phyloP scores from a whole-genome alignment of 441 rosid species.

The Cnidoscolus chayamansa region DNA sequence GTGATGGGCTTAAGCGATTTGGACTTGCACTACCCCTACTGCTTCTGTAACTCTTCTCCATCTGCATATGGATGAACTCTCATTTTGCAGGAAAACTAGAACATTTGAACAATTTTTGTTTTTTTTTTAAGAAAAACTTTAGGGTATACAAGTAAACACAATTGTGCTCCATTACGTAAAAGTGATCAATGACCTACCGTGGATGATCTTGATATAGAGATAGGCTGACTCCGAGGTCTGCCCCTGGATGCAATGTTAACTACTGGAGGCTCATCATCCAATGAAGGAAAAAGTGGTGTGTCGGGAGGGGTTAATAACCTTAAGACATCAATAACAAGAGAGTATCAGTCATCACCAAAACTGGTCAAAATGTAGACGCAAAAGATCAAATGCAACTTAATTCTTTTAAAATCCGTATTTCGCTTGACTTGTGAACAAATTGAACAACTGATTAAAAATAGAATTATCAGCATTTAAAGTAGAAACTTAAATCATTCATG shows the following conservation, averaged over 20 bases:
- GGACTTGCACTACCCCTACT: constrained; percentile 98
- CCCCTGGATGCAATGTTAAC: constrained; percentile 64
- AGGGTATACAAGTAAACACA: background rate
- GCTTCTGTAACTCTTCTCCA: constrained; percentile 92
- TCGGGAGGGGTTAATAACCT: constrained; percentile 99
- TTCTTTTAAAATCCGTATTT: background rate
- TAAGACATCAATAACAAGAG: constrained; percentile 34
- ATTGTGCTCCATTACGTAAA: constrained; percentile 9
- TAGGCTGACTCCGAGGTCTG: constrained; percentile 84
- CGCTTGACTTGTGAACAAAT: constrained; percentile 4
- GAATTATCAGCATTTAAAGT: constrained; percentile 9
- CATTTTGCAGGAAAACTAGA: constrained; percentile 12
- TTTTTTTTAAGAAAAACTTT: background rate
- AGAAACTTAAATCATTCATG: background rate
- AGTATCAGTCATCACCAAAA: constrained; percentile 35
- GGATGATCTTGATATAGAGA: constrained; percentile 89
- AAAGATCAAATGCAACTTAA: constrained; percentile 10
- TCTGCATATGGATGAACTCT: constrained; percentile 43
- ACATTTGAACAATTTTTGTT: background rate
- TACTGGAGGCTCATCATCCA: constrained; percentile 77
- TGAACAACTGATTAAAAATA: background rate
- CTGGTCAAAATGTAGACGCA: constrained; percentile 19
- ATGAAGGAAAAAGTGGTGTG: constrained; percentile 89
- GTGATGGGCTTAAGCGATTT: constrained; percentile 89
- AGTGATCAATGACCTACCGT: constrained; percentile 54